Percentiles rank a stretch among this genome's conserved stretches.
phyloP scores from a whole-genome alignment of 371 early-diverging fungal genomes.

The Actinomucor elegans region DNA sequence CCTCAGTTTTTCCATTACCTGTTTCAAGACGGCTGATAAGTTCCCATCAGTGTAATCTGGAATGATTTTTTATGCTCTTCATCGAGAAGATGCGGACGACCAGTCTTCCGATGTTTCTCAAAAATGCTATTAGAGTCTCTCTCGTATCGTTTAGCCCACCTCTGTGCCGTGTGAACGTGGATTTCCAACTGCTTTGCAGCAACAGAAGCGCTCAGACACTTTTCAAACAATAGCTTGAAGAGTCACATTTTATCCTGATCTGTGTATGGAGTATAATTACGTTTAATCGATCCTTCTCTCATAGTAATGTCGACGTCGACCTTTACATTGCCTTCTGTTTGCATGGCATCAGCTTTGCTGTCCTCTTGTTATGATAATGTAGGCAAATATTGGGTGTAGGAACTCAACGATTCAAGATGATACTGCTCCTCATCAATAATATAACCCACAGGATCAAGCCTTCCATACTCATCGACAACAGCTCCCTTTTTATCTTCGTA shows the following conservation, averaged over 20 bases:
- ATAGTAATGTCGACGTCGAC: conserved; percentile 3
- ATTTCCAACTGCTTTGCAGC: conserved; percentile 12
- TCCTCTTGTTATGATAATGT: background rate
- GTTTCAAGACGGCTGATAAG: conserved; percentile 8
- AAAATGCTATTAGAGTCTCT: conserved; percentile 12
- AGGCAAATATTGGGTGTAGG: conserved; percentile 13
- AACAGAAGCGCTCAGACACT: conserved; percentile 7
- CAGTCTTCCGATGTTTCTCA: conserved; percentile 11
- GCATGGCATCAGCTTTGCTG: background rate
- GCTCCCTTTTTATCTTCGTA: conserved; percentile 7
- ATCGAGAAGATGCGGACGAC: conserved; percentile 11
- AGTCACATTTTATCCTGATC: conserved; percentile 14
- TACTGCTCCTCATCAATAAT: conserved; percentile 19
- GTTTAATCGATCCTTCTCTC: conserved; percentile 6
- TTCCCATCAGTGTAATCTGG: conserved; percentile 10
- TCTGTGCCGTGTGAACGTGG: conserved; percentile 13
- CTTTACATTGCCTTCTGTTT: background rate
- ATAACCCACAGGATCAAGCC: conserved; percentile 24
- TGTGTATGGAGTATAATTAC: conserved; percentile 10
- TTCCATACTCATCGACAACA: conserved; percentile 12
- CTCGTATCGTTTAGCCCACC: conserved; percentile 19
- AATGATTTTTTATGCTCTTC: conserved; percentile 14
- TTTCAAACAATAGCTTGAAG: conserved; percentile 14
- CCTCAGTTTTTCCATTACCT: background rate
- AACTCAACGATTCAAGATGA: conserved; percentile 16